Base-by-base conservation (phyloP, 768 basidiomycete species). In the Termitomyces sp. region DNA sequence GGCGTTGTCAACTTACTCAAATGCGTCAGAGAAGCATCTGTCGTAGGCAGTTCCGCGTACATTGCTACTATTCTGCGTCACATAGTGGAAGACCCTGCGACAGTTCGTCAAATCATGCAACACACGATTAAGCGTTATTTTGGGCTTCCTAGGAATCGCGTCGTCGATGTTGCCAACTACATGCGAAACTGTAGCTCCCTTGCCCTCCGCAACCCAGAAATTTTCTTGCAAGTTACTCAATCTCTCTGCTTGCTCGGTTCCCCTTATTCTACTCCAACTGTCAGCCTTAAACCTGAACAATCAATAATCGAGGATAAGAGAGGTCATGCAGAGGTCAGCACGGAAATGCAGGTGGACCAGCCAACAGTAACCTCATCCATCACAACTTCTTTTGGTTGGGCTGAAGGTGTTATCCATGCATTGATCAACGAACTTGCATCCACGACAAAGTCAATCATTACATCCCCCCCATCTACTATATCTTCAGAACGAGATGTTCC, bases 51-150 rank as follows among this genome's bases (percentile, higher is more conserved):
- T 61, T 92, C 92, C 47, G 85, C 90, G 0, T 92, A 94, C 69
- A 82, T 94, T 54, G 85, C 87, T 43, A 90, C 88, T 65, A 89
- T 98, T 60, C 76, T 98, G n/a, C 88, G 97, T 7, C 97, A 99
- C 67, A 73, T 92, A 53, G 83, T 95, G 50, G 97, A 99, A 71
- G 92, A 94, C 61, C 65, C 77, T 2, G 67, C 73, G 2, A 80
- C 79, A 8, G 68, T 98, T 44, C 80, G 83, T 56, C 76, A 74
- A 10, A 78, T 92, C 63, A 94, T 99, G 85, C 82, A 82, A 24
- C 86, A 90, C 61, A 88, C 92, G 58, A 80, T 98, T 66, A 88
- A 85, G 63, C 82, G 86, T 2, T 94, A 88, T 74, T 87, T 97
- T 65, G 72, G 80, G 3, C 86, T 88, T 60, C 79, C 90, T 33